A percentile compares a stretch with the other conserved stretches of the same genome.
Evolutionary conservation across 768 basidiomycete genomes (phyloP).

Genomic region (Psilocybe sp.): DNA sequence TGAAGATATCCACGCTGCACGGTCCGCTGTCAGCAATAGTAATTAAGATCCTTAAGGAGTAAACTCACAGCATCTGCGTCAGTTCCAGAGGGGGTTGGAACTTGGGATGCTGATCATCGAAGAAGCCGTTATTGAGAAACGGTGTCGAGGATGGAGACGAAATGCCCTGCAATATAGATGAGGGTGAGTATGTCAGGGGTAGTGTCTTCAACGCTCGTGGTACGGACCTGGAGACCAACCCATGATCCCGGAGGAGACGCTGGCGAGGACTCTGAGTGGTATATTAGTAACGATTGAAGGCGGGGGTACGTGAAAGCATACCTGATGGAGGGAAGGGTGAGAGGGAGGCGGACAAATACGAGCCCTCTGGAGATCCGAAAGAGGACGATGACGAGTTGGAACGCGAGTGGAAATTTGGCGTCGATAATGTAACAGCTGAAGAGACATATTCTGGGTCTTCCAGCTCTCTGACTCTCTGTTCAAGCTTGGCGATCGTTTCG

Average conservation of each 20-base stretch:
- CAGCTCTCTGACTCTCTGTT: conserved; percentile 68
- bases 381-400: conserved; percentile 59
- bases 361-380: conserved; percentile 49
- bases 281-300: too few species aligned
- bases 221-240: conserved; percentile 36
- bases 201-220: background rate
- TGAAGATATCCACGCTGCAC: conserved; percentile 67
- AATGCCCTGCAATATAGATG: conserved; percentile 26
- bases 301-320: background rate
- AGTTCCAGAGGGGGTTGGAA: conserved; percentile 56
- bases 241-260: conserved; percentile 53
- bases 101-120: conserved; percentile 47
- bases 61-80: conserved; percentile 62
- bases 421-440: conserved; percentile 66
- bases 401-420: conserved; percentile 55
- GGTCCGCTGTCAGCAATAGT: conserved; percentile 14
- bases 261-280: conserved; percentile 32
- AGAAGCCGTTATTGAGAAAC: conserved; percentile 43
- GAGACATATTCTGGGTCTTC: conserved; percentile 73
- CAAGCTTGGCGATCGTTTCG: conserved; percentile 72
- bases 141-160: conserved; percentile 53
- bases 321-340: conserved; percentile 47
- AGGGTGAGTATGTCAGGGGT: conserved; percentile 4
- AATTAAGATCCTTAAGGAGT: background rate
- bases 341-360: conserved; percentile 50